Conservation (phyloP, 768 basidiomycete genomes). For the Mycena pura region DNA sequence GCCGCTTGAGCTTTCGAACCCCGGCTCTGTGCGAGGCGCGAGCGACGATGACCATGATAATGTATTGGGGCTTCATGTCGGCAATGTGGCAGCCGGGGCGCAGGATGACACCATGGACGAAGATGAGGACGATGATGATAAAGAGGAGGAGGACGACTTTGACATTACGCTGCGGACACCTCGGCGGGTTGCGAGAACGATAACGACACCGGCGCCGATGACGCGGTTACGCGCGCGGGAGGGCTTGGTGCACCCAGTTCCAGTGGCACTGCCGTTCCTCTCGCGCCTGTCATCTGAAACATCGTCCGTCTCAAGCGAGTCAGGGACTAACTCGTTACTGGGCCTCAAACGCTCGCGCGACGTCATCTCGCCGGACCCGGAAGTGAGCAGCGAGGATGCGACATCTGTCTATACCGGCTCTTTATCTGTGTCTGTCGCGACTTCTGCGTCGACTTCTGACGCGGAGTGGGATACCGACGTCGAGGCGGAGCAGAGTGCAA, state of each 20-base stretch:
- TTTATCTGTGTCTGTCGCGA: too few species aligned
- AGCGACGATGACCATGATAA: constrained; percentile 62
- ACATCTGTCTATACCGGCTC: too few species aligned
- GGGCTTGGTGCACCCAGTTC: too few species aligned
- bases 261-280: constrained; percentile 11
- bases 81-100: constrained; percentile 32
- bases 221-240: constrained; percentile 16
- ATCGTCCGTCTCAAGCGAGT: constrained; percentile 18
- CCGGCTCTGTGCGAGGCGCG: constrained; percentile 64
- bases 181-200: constrained; percentile 28
- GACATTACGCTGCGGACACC: constrained; percentile 74
- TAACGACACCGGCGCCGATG: neutral
- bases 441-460: constrained; percentile 1
- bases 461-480: neutral
- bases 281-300: constrained; percentile 23
- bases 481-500: neutral
- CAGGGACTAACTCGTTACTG: neutral
- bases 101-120: constrained; percentile 37
- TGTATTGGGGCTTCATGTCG: constrained; percentile 19
- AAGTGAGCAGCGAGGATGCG: constrained; percentile 6
- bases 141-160: constrained; percentile 70
- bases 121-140: constrained; percentile 41
- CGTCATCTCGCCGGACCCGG: neutral
- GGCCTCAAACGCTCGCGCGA: constrained; percentile 18
- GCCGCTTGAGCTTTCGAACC: constrained; percentile 63